These are phyloP conservation scores for Balansia obtecta DNA, from an alignment of 2,329 filamentous ascomycete species.

Conservation along the genomic window DNA sequence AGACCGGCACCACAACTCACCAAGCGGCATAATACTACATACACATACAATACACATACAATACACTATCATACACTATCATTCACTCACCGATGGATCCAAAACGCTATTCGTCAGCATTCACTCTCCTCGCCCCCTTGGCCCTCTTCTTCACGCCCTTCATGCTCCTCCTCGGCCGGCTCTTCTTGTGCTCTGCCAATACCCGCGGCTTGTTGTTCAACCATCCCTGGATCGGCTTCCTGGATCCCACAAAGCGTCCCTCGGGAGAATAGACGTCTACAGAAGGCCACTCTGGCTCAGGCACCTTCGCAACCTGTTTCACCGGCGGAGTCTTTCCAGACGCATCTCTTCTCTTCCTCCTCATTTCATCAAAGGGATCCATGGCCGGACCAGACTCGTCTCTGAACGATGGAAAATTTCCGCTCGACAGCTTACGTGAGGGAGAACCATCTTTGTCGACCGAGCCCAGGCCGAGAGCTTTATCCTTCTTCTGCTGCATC, in stretches of 20 bases:
- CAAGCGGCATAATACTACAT: background rate
- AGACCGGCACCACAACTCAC: too few relatives aligned
- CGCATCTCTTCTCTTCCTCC: conserved; percentile 13
- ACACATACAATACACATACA: too few relatives aligned
- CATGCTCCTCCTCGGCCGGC: conserved; percentile 58
- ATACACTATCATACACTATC: background rate
- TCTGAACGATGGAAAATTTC: background rate
- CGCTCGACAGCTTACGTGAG: background rate
- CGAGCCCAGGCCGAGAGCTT: conserved; percentile 9
- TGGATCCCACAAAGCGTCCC: conserved; percentile 61
- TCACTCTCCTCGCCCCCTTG: conserved; percentile 14
- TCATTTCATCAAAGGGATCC: conserved; percentile 17
- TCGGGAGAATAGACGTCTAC: conserved; percentile 79
- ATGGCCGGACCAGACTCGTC: background rate
- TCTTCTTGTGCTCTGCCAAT: conserved; percentile 34
- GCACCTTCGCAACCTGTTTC: background rate
- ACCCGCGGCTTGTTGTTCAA: conserved; percentile 44
- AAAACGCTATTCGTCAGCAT: background rate
- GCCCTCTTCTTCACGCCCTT: conserved; percentile 39
- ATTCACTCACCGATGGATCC: background rate
- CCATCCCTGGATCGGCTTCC: conserved; percentile 62
- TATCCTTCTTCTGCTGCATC: conserved; percentile 11
- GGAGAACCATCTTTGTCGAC: conserved; percentile 4
- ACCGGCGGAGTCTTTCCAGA: background rate
- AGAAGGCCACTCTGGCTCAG: conserved; percentile 44